A percentile compares a stretch with the other conserved stretches of the same genome.
Conservation (phyloP, 805 yeast genomes). For the Yamadazyma olivae region DNA sequence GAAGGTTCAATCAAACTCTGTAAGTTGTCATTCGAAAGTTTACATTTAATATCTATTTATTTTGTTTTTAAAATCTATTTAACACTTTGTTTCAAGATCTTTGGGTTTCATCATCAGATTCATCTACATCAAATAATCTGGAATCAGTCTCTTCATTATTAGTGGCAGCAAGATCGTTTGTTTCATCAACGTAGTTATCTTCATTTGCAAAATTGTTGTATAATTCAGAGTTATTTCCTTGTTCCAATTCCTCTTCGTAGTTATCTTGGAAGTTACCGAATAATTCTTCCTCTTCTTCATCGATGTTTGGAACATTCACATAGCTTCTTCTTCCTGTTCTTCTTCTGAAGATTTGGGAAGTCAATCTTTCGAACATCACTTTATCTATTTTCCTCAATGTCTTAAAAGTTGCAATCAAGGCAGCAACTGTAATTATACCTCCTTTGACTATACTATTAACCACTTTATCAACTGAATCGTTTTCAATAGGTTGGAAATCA, state of each 20-base stretch:
- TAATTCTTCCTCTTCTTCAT: slow-evolving; percentile 39
- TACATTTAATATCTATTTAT: too few relatives aligned
- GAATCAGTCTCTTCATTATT: slow-evolving; percentile 9
- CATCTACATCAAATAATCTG: slow-evolving; percentile 14
- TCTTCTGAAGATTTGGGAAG: slow-evolving; percentile 30
- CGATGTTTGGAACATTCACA: slow-evolving; percentile 38
- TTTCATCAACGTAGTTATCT: slow-evolving; percentile 15
- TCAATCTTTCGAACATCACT: slow-evolving; percentile 27
- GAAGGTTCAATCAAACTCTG: too few relatives aligned
- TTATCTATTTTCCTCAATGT: slow-evolving; percentile 32
- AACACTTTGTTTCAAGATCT: not conserved
- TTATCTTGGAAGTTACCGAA: slow-evolving; percentile 41
- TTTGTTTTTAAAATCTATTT: too few relatives aligned
- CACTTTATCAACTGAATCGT: slow-evolving; percentile 55
- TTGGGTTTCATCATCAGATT: slow-evolving; percentile 8
- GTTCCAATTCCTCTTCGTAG: slow-evolving; percentile 35
- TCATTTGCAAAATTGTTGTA: slow-evolving; percentile 17
- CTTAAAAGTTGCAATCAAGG: slow-evolving; percentile 30
- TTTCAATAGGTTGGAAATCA: slow-evolving; percentile 55
- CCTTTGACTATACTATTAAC: slow-evolving; percentile 58
- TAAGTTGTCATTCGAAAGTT: too few relatives aligned
- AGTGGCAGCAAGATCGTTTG: slow-evolving; percentile 12
- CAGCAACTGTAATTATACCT: slow-evolving; percentile 51
- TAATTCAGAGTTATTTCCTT: slow-evolving; percentile 19
- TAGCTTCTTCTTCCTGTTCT: slow-evolving; percentile 38